Base-by-base conservation (phyloP, 306 rosid species). In the Erythrophleum fordii region DNA sequence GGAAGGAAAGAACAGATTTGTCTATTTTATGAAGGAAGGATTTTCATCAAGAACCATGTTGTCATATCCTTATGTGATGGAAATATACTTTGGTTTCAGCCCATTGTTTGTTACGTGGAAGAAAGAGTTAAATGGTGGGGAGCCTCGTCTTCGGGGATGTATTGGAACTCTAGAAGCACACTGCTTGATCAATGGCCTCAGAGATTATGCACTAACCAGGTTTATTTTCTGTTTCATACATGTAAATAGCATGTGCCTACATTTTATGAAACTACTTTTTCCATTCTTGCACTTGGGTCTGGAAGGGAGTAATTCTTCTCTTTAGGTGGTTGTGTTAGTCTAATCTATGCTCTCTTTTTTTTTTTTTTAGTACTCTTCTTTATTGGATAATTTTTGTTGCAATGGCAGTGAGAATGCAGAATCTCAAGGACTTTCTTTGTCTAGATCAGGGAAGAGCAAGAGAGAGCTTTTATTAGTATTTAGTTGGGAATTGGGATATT, bases 31-130 rank as follows among this genome's bases (percentile, higher is more conserved):
- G 18, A 41, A n/a, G 16, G 37, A 23, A 67, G 39, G 49, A 18
- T 42, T 23, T 10, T 42, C 16, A 34, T 26, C 46, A 29, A 41
- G 22, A 4, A 41, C 48, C 31, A 31, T 20, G 9, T 48, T 29
- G 7, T 41, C 14, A 11, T 18, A 18, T 66, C 60, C 75, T 62
- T 39, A 23, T 68, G 34, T 71, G 71, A 81, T 49, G 34, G 22
- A 28, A 60, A 14, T 60, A 60, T 60, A 26, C 67, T 60, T 28
- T 28, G 58, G 37, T 60, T 59, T 60, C 67, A 90, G 94, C 86
- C 94, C 94, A 51, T 83, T 90, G 87, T 90, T 90, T 62, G 94
- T 90, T 62, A 90, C 94, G 22, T 90, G 94, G 94, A 90, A 88
- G 83, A 90, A 90, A 83, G 76, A 79, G 81, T 77, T 86, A 49